Evolutionary conservation across 192 early-diverging fungal species (phyloP), one percentile per base, ranked within the genome.

Genomic region (Podila epicladia): DNA sequence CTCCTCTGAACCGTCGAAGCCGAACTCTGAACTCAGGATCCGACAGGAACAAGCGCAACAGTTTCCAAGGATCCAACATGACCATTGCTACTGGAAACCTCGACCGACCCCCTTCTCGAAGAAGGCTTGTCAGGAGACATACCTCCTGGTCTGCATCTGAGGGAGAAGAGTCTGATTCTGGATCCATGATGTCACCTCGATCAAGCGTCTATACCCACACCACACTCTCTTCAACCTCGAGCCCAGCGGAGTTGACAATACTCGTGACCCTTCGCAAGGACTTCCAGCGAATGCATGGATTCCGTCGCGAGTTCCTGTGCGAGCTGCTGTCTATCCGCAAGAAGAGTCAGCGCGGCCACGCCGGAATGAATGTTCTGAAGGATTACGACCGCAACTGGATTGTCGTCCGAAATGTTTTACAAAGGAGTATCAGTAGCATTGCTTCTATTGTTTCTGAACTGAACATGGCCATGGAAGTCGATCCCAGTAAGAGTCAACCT

Each of bases 251-350:
- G 32, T 51, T 64, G 55, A 73, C 74, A 9, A 66, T 84, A 12
- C 58, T 90, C 69, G 85, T 86, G 62, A 64, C 79, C 28, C 53
- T 90, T 15, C 83, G 83, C 57, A 69, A 78, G 20, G 71, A 82
- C 49, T 85, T 83, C 48, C 82, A 85, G 37, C 64, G 71, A 50
- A 88, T 88, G 89, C 87, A 90, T 73, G 38, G 70, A 17, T 84
- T 84, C 48, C 73, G 89, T 26, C 76, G 89, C 24, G 86, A 90
- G 58, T 90, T 83, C 69, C 64, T 90, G 33, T 79, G 85, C 45
- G 86, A 90, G 22, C 74, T 90, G 3, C 37, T 90, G 35, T 82
- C 85, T 26, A 80, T 80, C 57, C 73, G 89, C 26, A 73, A 87
- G 31, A 85, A 89, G 66, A 89, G 83, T 68, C 67, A 87, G n/a